These are phyloP conservation scores for Naganishia liquefaciens DNA, from an alignment of 1,284 basidiomycete genomes.

Conservation along the genomic window DNA sequence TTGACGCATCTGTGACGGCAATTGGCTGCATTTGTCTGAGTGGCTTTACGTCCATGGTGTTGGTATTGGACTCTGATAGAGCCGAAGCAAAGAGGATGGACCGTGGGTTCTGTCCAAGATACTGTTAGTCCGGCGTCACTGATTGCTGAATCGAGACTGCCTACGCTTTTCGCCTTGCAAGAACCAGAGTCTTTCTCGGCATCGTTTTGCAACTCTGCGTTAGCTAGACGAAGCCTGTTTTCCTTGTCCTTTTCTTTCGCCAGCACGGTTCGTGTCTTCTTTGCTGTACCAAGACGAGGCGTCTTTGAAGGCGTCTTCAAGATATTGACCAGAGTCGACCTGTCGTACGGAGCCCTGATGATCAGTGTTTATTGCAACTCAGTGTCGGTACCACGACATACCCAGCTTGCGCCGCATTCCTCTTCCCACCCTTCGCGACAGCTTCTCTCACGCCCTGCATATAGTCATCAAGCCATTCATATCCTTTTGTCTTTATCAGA, in stretches of 20 bases:
- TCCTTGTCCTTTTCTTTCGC: conserved; percentile 44
- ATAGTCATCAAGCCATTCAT: conserved; percentile 52
- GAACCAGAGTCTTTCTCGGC: background rate
- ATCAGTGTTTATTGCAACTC: background rate
- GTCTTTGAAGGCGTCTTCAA: conserved; percentile 54
- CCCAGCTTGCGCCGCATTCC: conserved; percentile 25
- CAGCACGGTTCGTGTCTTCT: conserved; percentile 49
- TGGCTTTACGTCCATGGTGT: background rate
- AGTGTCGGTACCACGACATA: background rate
- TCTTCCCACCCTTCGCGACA: conserved; percentile 27
- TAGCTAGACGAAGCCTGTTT: conserved; percentile 44
- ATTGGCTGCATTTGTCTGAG: background rate
- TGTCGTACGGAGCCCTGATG: conserved; percentile 15
- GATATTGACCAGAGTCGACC: conserved; percentile 48
- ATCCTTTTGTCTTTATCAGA: conserved; percentile 46
- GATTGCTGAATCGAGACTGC: background rate
- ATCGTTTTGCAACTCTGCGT: conserved; percentile 33
- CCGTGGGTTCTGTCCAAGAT: background rate
- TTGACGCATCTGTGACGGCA: conserved; percentile 2
- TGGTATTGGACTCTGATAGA: background rate
- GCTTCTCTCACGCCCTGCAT: conserved; percentile 44
- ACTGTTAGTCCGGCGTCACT: too few species aligned
- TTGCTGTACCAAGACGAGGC: conserved; percentile 41
- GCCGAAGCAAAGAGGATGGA: conserved; percentile 13
- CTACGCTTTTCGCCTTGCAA: conserved; percentile 1